Evolutionary conservation across 1,284 basidiomycete genomes (phyloP), one percentile per base, ranked within the genome.

Genomic region (Puccinia novopanici): DNA sequence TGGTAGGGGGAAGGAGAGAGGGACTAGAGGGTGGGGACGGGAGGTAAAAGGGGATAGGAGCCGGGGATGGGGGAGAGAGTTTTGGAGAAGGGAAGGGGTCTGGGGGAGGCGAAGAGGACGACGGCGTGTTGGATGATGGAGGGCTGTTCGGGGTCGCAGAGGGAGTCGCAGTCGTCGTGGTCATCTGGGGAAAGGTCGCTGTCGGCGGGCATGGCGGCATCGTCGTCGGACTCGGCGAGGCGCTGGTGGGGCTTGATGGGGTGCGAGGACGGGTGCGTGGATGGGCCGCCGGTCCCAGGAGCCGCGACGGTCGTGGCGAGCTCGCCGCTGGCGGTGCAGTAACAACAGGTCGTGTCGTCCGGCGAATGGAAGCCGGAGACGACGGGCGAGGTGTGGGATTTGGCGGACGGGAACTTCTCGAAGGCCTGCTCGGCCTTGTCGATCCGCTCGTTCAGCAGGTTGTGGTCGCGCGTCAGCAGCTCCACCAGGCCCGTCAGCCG

Each of bases 401-500:
- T 57, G 10, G 55, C n/a, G 24, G 55, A 1, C 55, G n/a, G 59
- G 27, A 1, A 61, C 24, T 61, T 61, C 13, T 68, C 42, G 30
- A 37, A 71, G 6, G 68, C 68, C 45, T 54, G 3, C 42, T 74
- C 72, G 0, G 72, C 57, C 54, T 59, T 37, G 24, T 74, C 72
- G 45, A 74, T 57, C 72, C 72, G 30, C 19, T 61, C 54, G 42
- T 61, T 74, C 19, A 74, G n/a, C 3, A 61, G 37, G 27, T 74
- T 74, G 48, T 74, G 72, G 40, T 74, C 72, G 15, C 72, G 27
- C 19, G 72, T 55, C 17, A 74, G 45, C 6, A 74, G 52, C 34
- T 74, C 68, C n/a, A 71, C 75, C 10, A 76, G 24, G 4, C 75
- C 75, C 9, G 75, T 76, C 59, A 76, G 48, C 12, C 75, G 59